Base-by-base conservation (phyloP, 345 rosid genomes). In the Lepidium africanum region DNA sequence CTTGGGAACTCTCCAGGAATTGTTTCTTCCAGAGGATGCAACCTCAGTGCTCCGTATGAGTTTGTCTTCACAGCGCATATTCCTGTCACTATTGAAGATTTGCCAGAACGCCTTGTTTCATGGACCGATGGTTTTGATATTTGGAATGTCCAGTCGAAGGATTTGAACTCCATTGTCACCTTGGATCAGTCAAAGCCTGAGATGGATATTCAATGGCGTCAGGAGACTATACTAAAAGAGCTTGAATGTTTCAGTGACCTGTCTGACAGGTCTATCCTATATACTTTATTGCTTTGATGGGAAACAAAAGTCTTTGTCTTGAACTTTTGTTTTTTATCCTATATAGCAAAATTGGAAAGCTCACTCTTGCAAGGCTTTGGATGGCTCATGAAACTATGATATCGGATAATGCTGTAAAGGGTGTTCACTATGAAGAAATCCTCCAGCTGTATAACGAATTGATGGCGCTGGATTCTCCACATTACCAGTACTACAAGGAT, bases 321-420 rank as follows among this genome's bases (percentile, higher is more conserved):
- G 19, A 15, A 21, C 21, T 54, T 56, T 49, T 36, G 39, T 57
- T 62, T 23, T 68, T 64, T 10, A 21, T 35, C 27, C n/a, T 67
- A 42, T 59, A 67, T 79, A 90, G 96, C 78, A 93, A 93, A 86
- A 88, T 93, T 67, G 94, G 96, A 63, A 93, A 93, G 83, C 91
- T 93, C 76, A 86, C 90, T 8, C 87, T 90, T 71, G 98, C 95
- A 16, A 88, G 90, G 80, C 80, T 91, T 79, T 73, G 88, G 86
- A 84, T 77, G 77, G 95, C 97, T 58, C 76, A 63, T 68, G 84
- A 91, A 77, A 79, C 67, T 52, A 74, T 81, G 77, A 16, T 40
- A 42, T 63, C 65, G 55, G 63, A 78, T 45, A 53, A 32, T 66
- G 43, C 77, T 35, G 69, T 56, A n/a, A 76, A 76, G 61, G 62